Conservation (phyloP, 768 basidiomycete species). For the Pholiota molesta region DNA sequence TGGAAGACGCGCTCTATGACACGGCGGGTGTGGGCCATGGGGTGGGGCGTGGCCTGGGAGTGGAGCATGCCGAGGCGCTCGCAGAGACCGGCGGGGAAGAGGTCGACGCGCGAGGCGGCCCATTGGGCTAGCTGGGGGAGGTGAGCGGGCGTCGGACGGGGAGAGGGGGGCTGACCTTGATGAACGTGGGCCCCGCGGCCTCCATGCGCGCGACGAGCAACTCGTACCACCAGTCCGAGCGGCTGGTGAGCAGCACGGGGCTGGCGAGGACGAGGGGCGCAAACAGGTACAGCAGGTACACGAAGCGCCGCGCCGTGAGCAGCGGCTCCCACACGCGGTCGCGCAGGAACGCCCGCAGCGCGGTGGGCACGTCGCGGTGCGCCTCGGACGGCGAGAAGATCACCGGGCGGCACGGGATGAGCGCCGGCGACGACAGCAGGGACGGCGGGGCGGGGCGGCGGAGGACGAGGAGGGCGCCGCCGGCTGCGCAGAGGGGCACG, state of each 20-base stretch:
- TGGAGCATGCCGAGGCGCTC: slow-evolving; percentile 84
- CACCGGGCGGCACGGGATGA: slow-evolving; percentile 42
- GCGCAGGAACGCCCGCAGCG: slow-evolving; percentile 51
- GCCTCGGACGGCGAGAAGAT: slow-evolving; percentile 75
- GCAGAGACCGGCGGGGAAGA: slow-evolving; percentile 89
- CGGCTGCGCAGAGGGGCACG: slow-evolving; percentile 53
- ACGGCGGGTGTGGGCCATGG: slow-evolving; percentile 73
- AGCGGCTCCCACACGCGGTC: slow-evolving; percentile 82
- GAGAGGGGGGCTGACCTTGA: slow-evolving; percentile 59
- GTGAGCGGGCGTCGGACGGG: slow-evolving; percentile 12
- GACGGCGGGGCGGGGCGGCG: slow-evolving; percentile 41
- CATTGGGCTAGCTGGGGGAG: slow-evolving; percentile 86
- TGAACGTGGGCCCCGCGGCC: slow-evolving; percentile 94
- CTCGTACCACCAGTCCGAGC: slow-evolving; percentile 96
- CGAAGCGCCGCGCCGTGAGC: slow-evolving; percentile 79
- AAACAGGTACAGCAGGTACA: slow-evolving; percentile 83
- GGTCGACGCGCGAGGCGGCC: slow-evolving; percentile 94
- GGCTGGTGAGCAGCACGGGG: slow-evolving; percentile 77
- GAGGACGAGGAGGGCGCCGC: slow-evolving; percentile 51
- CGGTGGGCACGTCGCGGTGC: slow-evolving; percentile 45
- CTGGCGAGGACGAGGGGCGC: slow-evolving; percentile 81
- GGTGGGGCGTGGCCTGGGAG: slow-evolving; percentile 84
- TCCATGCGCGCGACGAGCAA: slow-evolving; percentile 89
- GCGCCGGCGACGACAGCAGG: slow-evolving; percentile 39
- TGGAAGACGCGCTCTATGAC: slow-evolving; percentile 87